phyloP scores from a whole-genome alignment of 495 filamentous ascomycete genomes.

The Penicillium subrubescens region DNA sequence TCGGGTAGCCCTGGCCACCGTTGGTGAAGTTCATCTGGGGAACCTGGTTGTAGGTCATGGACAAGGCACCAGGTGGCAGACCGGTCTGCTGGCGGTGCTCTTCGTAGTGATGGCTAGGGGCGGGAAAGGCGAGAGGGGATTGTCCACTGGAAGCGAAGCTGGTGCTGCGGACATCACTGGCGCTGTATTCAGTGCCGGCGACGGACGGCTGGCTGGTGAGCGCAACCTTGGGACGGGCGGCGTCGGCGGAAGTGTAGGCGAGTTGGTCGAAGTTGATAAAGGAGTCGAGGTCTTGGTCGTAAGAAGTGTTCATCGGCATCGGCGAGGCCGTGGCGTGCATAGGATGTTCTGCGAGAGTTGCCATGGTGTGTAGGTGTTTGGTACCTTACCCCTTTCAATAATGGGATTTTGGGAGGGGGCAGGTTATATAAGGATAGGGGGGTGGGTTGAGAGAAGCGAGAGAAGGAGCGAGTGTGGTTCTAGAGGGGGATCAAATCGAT shows the following conservation, averaged over 20 bases:
- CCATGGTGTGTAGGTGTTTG: conserved; percentile 33
- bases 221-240: conserved; percentile 42
- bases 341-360: conserved; percentile 46
- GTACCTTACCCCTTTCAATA: conserved; percentile 6
- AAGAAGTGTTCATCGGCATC: conserved; percentile 35
- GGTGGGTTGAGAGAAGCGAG: conserved; percentile 8
- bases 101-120: conserved; percentile 90
- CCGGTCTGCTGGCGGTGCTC: conserved; percentile 90
- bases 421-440: conserved; percentile 4
- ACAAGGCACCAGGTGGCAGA: conserved; percentile 75
- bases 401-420: not conserved
- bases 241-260: conserved; percentile 44
- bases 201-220: conserved; percentile 42
- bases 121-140: conserved; percentile 63
- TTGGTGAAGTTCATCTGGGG: conserved; percentile 56
- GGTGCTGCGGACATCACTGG: conserved; percentile 41
- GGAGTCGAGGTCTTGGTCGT: conserved; percentile 52
- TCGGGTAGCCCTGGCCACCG: conserved; percentile 45
- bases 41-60: conserved; percentile 65
- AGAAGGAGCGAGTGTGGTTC: conserved; percentile 9
- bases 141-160: conserved; percentile 46
- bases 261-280: conserved; percentile 56
- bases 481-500: conserved; percentile 4
- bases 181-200: conserved; percentile 40
- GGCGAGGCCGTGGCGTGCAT: conserved; percentile 27